A percentile compares a stretch with the other conserved stretches of the same genome.
phyloP scores from a whole-genome alignment of 176 grass and related monocot genomes.

The Lolium multiflorum region DNA sequence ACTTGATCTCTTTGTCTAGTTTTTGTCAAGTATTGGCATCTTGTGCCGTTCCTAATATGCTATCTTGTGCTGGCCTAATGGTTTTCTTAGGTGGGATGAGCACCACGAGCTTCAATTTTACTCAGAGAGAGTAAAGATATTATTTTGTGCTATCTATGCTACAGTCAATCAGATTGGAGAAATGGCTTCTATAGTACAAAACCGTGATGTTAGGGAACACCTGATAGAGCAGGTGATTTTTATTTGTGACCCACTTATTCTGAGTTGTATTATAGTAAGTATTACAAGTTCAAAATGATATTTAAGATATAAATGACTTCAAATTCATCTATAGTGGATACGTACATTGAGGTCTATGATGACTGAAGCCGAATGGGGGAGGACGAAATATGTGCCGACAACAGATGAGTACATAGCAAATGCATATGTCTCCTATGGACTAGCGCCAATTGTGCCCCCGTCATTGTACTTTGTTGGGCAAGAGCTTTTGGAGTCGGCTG shows the following conservation, averaged over 20 bases:
- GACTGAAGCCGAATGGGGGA: conserved; percentile 58
- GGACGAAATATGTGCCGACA: conserved; percentile 46
- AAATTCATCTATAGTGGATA: conserved; percentile 54
- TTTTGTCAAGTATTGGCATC: not conserved
- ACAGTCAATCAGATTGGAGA: not conserved
- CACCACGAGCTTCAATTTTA: not conserved
- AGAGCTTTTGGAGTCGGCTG: not conserved
- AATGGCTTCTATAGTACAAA: not conserved
- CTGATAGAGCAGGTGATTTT: conserved; percentile 61
- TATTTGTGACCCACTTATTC: not conserved
- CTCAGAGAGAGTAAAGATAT: not conserved
- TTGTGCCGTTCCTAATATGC: not conserved
- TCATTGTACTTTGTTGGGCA: not conserved
- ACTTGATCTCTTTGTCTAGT: not conserved
- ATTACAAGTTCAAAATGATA: not conserved
- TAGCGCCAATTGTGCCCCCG: not conserved
- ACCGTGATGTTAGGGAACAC: conserved; percentile 36
- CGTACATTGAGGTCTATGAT: conserved; percentile 67
- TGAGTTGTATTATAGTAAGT: not conserved
- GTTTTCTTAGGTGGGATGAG: not conserved
- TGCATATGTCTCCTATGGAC: conserved; percentile 12
- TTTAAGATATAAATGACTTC: not conserved
- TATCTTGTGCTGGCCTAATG: not conserved
- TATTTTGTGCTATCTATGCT: conserved; percentile 9
- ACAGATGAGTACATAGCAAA: conserved; percentile 61